Base-by-base conservation (phyloP, 371 early-diverging fungal genomes). In the Gilbertella persicaria region DNA sequence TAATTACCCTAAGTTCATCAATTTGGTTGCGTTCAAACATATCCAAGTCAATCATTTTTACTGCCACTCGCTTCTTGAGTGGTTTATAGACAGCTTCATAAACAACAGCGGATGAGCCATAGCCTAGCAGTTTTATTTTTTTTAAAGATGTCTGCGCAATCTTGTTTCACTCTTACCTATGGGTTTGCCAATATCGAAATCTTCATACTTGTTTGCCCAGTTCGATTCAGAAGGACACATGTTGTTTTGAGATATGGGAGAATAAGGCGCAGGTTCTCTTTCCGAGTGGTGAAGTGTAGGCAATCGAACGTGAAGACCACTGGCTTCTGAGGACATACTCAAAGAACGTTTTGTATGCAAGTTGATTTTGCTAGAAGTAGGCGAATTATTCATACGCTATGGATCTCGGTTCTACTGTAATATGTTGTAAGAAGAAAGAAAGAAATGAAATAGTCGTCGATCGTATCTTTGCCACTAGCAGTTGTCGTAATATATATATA, bases 21-120 rank as follows among this genome's bases (percentile, higher is more conserved):
- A 95, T 95, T 67, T 95, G 95, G 67, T 93, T 91, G 16, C 94
- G 80, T 62, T 93, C 94, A 82, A 95, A 95, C 84, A 85, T 80
- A 66, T 95, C 95, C 62, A 95, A 64, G 64, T 95, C 94, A 60
- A 95, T 92, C 66, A 92, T 84, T 62, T 95, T 95, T 36, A 93
- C 77, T 23, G 91, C 91, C 7, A 95, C 90, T 30, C 76, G 67
- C 62, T 80, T 82, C 43, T 84, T 80, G 21, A 78, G 38, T 9
- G 93, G 93, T 50, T 81, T 87, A 64, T 90, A 94, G 46, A 78
- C 72, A 12, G 94, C 93, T 47, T 78, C 74, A 72, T 90, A 91
- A 0, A 94, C 95, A 20, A 88, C 78, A 0, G 94, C 95, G 1
- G 94, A 94, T 0, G 93, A 92, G 10, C 95, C 95, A 71, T 87